Evolutionary conservation across 1,284 basidiomycete genomes (phyloP), one percentile per base, ranked within the genome.

Genomic region (Tilletia indica): DNA sequence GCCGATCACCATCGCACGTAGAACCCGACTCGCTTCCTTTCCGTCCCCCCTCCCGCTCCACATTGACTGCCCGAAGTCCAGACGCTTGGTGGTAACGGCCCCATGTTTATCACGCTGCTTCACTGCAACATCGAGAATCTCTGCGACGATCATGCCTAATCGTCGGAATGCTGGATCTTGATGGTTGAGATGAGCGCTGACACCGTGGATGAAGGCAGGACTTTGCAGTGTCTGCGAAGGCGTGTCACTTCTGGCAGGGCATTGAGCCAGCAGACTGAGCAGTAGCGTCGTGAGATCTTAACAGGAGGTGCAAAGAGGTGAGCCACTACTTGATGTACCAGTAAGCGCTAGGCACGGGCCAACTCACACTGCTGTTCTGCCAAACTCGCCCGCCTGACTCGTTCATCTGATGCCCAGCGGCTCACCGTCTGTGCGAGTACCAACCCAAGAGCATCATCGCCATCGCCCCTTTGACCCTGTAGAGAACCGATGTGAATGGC

Each of bases 131-230:
- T 78, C 80, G 19, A 81, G 64, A 34, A 80, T 21, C 84, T 99
- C 96, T 0, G 93, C 96, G 0, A 90, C 89, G 12, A 98, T 88
- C 94, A 98, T 97, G 2, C 96, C 96, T 76, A 93, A 91, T n/a
- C 91, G 88, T 1, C 95, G 90, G 14, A 97, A 88, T 1, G 89
- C 87, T 3, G 87, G 85, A 72, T 96, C 93, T 3, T 72, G 47
- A 39, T 81, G 78, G 6, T 72, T 71, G 34, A 91, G 86, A 78
- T 97, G 93, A 0, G 86, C 85, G 9, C 91, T 89, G 39, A 97
- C 88, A 4, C 90, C 90, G 25, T 87, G 86, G 71, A 98, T 88
- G 80, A 98, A 91, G 0, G 86, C 73, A 0, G 89, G 85, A 0
- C 12, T 77, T 21, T 1, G 45, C 61, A 12, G 11, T 36, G 1